These are phyloP conservation scores for Boletus rubroflammeus DNA, from an alignment of 768 basidiomycete species.

Conservation along the genomic window DNA sequence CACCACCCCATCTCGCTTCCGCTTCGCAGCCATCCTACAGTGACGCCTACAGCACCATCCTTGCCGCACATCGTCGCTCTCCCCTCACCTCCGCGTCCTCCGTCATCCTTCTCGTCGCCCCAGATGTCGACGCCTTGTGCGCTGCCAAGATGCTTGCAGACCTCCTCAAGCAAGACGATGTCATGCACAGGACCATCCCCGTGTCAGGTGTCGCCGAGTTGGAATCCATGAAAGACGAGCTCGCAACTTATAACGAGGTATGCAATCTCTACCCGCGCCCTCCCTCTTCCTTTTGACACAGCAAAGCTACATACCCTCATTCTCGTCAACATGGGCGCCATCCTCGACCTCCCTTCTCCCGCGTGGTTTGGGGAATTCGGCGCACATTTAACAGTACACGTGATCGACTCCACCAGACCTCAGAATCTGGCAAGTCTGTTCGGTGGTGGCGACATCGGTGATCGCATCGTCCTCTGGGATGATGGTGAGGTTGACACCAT, in stretches of 20 bases:
- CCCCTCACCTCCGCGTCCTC: conserved; percentile 78
- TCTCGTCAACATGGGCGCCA: conserved; percentile 87
- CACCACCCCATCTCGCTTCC: conserved; percentile 65
- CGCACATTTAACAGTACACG: conserved; percentile 68
- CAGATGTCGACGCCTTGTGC: conserved; percentile 90
- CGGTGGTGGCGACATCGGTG: conserved; percentile 58
- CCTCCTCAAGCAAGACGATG: conserved; percentile 89
- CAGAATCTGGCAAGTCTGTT: conserved; percentile 87
- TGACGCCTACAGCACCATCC: conserved; percentile 68
- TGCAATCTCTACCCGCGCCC: conserved; percentile 7
- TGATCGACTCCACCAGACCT: conserved; percentile 92
- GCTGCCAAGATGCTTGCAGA: conserved; percentile 87
- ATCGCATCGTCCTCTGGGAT: conserved; percentile 88
- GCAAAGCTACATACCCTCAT: conserved; percentile 82
- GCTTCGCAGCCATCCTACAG: conserved; percentile 61
- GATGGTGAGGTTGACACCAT: conserved; percentile 77
- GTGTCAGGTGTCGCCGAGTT: conserved; percentile 83
- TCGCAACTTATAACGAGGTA: conserved; percentile 67
- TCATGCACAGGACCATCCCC: conserved; percentile 86
- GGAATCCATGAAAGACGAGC: conserved; percentile 59
- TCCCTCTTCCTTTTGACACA: neutral
- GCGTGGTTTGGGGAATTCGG: conserved; percentile 77
- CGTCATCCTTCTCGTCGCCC: conserved; percentile 80
- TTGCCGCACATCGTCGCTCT: conserved; percentile 67
- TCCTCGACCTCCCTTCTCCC: conserved; percentile 73